Base-by-base conservation (phyloP, 2,329 filamentous ascomycete genomes). In the Exophiala alcalophila region DNA sequence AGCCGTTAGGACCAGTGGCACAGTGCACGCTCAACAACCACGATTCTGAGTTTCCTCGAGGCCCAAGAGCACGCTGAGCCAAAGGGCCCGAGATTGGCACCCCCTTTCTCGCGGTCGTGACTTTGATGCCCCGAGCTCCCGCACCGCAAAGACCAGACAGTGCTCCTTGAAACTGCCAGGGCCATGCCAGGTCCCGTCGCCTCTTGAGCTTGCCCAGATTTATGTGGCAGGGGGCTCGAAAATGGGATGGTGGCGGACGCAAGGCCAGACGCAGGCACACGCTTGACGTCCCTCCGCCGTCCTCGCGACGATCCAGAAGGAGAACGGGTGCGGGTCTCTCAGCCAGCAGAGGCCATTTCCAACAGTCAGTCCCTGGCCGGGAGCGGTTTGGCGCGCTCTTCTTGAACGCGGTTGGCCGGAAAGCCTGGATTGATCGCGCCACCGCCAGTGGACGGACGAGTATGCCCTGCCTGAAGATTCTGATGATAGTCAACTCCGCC, bases 81-180 rank as follows among this genome's bases (percentile, higher is more conserved):
- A 14, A 20, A 12, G 14, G 32, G 20, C 15, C 18, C 5, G 4
- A 5, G 9, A n/a, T n/a, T 37, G 35, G 31, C 44, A 20, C 39
- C 39, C 44, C 44, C 38, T 30, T 47, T 35, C 18, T 27, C 19
- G 37, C 39, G 30, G 41, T 37, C 39, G 44, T 38, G 35, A 43
- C 39, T 39, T 47, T 20, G 32, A 21, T 25, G 29, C 25, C 23
- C 33, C 23, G 21, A 29, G 18, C 33, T 43, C 14, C 27, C 27
- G 16, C 31, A n/a, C 10, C 38, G 44, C 44, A 47, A 40, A 28
- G 44, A 40, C 39, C 44, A 43, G 14, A 24, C 32, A 19, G 34
- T 30, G 44, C 39, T 43, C 44, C 44, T 39, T 47, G 39, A 43
- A 47, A 47, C 44, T n/a, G n/a, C n/a, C n/a, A n/a, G n/a, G n/a